Percentiles rank a stretch among this genome's conserved stretches.
phyloP scores from a whole-genome alignment of 768 basidiomycete species.

The Suillus plorans region DNA sequence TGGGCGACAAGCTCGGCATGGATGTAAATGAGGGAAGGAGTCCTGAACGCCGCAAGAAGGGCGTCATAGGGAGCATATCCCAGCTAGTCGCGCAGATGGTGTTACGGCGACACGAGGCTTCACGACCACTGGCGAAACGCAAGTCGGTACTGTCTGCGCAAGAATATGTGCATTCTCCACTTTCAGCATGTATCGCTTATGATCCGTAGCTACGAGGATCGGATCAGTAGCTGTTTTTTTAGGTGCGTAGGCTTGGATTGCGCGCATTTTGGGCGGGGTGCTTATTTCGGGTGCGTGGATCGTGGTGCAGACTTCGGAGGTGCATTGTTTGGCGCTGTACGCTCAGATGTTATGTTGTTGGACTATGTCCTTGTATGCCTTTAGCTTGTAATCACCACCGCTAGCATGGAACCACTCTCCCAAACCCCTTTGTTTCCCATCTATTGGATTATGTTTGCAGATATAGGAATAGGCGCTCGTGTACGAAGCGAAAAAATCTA shows the following conservation, averaged over 20 bases:
- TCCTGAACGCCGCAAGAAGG: constrained; percentile 25
- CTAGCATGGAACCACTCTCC: constrained; percentile 10
- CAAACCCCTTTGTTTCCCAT: constrained; percentile 6
- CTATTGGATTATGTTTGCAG: constrained; percentile 15
- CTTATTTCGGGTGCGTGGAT: constrained; percentile 19
- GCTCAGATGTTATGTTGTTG: constrained; percentile 20
- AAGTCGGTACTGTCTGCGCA: constrained; percentile 20
- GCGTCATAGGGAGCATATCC: constrained; percentile 30
- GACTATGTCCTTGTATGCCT: constrained; percentile 27
- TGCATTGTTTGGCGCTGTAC: constrained; percentile 21
- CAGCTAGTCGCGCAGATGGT: constrained; percentile 50
- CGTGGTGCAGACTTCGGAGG: constrained; percentile 14
- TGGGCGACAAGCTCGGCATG: constrained; percentile 31
- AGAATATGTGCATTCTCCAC: constrained; percentile 29
- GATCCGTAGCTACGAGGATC: constrained; percentile 4
- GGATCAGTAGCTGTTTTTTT: neutral
- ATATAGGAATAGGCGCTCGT: constrained; percentile 16
- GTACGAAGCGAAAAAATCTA: constrained; percentile 21
- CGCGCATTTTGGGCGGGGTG: neutral
- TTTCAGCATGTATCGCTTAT: constrained; percentile 22
- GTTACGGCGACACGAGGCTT: constrained; percentile 40
- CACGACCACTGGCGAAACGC: constrained; percentile 38
- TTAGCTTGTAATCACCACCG: constrained; percentile 23
- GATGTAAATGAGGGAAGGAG: constrained; percentile 24
- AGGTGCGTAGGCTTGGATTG: constrained; percentile 7